Percentiles rank a stretch among this genome's conserved stretches.
phyloP scores from a whole-genome alignment of 257 asterid species.

The Fraxinus excelsior region DNA sequence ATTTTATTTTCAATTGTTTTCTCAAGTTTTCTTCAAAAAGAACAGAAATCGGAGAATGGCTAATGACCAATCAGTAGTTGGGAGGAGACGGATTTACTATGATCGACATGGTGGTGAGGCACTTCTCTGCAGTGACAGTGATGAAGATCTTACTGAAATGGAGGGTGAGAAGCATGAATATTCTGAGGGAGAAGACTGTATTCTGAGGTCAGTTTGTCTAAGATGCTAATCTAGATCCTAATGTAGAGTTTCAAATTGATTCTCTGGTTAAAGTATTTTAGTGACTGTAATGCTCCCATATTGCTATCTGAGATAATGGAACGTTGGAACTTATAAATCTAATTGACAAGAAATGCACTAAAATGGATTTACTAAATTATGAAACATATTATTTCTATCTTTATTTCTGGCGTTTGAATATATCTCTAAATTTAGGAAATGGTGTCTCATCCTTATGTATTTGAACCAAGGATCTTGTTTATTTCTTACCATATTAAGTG shows the following conservation, averaged over 20 bases:
- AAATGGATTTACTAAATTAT: background rate
- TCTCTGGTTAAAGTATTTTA: background rate
- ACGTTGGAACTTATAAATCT: background rate
- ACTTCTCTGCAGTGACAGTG: conserved; percentile 93
- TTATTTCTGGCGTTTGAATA: conserved; percentile 6
- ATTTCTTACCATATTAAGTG: background rate
- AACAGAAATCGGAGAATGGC: conserved; percentile 97
- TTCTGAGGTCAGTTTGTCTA: conserved; percentile 58
- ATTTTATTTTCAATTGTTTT: conserved; percentile 34
- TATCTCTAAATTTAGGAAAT: conserved; percentile 2
- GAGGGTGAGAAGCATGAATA: conserved; percentile 71
- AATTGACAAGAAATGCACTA: background rate
- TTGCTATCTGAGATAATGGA: background rate
- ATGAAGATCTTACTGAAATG: conserved; percentile 69
- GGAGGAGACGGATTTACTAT: conserved; percentile 89
- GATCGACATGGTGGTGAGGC: conserved; percentile 92
- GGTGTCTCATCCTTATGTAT: background rate
- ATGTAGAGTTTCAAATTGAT: background rate
- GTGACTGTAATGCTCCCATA: background rate
- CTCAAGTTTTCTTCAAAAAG: conserved; percentile 50
- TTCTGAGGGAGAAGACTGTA: conserved; percentile 81
- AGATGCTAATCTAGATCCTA: background rate
- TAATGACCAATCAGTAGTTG: conserved; percentile 91
- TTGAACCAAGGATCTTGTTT: background rate
- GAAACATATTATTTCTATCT: background rate